Percentiles rank a stretch among this genome's conserved stretches.
These are phyloP conservation scores for Fusarium armeniacum DNA, from an alignment of 2,329 filamentous ascomycete genomes.

Conservation along the genomic window DNA sequence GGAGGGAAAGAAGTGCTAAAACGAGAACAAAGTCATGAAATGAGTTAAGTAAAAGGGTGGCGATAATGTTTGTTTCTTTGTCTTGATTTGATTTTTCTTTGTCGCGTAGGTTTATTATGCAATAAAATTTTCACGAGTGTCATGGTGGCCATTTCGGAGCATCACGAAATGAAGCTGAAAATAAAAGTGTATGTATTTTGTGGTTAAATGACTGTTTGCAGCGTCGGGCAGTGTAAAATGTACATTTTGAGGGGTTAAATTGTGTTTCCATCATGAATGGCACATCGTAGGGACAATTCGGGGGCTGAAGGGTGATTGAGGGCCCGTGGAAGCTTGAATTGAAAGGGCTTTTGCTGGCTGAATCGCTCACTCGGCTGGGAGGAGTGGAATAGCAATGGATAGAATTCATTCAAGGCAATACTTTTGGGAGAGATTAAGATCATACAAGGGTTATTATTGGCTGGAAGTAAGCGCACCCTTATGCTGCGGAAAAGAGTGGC, in stretches of 20 bases:
- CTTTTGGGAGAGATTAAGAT: conserved; percentile 25
- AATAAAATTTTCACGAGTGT: conserved; percentile 10
- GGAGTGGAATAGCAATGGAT: conserved; percentile 36
- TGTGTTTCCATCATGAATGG: conserved; percentile 17
- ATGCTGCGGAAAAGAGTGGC: conserved; percentile 21
- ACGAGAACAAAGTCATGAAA: conserved; percentile 9
- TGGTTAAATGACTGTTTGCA: conserved; percentile 7
- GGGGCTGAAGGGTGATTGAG: conserved; percentile 27
- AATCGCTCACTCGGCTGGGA: conserved; percentile 37
- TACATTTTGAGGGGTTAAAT: conserved; percentile 1
- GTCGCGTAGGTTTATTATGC: not conserved
- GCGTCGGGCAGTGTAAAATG: conserved; percentile 5
- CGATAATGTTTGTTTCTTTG: not conserved
- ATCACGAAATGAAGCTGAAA: conserved; percentile 35
- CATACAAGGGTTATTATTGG: conserved; percentile 23
- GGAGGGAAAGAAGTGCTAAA: conserved; percentile 25
- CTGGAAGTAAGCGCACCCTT: conserved; percentile 19
- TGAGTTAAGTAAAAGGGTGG: conserved; percentile 6
- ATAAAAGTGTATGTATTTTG: conserved; percentile 18
- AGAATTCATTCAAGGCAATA: conserved; percentile 31
- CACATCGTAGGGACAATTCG: conserved; percentile 10
- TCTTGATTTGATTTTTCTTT: not conserved
- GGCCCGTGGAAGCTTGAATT: conserved; percentile 31
- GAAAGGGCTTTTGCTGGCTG: conserved; percentile 36
- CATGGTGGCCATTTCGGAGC: conserved; percentile 20